Evolutionary conservation across 441 rosid genomes (phyloP).

Genomic region (Viola pubescens): DNA sequence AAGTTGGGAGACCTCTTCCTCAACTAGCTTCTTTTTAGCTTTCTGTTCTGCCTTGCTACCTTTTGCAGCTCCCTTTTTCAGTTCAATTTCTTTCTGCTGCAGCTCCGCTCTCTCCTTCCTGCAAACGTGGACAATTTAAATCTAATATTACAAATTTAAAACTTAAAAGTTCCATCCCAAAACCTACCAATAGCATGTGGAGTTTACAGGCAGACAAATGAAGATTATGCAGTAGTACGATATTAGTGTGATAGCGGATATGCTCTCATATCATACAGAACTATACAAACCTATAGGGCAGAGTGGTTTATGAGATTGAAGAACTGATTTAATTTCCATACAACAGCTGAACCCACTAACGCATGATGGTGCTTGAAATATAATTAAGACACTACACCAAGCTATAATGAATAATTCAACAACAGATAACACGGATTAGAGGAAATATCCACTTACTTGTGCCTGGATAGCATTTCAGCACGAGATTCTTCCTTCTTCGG

Average conservation of each 20-base stretch:
- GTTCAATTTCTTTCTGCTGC: conserved; percentile 71
- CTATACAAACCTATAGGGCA: background rate
- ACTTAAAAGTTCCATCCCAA: no score
- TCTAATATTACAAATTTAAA: background rate
- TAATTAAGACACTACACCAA: background rate
- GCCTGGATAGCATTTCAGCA: conserved; percentile 62
- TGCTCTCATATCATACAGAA: background rate
- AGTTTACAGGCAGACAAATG: no score
- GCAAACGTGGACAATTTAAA: conserved; percentile 2
- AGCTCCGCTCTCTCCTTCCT: conserved; percentile 72
- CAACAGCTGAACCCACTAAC: background rate
- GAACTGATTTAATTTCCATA: background rate
- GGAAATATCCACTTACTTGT: conserved; percentile 28
- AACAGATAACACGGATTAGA: background rate
- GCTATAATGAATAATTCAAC: background rate
- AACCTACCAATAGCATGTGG: no score
- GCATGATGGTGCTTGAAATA: background rate
- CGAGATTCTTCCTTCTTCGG: conserved; percentile 32
- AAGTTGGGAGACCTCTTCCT: conserved; percentile 67
- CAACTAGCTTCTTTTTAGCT: conserved; percentile 91
- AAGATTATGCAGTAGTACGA: no score
- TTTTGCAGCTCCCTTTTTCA: conserved; percentile 87
- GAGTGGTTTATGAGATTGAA: background rate
- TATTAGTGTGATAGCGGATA: background rate
- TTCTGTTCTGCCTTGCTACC: conserved; percentile 98